A percentile compares a stretch with the other conserved stretches of the same genome.
phyloP scores from a whole-genome alignment of 345 rosid species.

The Populus alba region DNA sequence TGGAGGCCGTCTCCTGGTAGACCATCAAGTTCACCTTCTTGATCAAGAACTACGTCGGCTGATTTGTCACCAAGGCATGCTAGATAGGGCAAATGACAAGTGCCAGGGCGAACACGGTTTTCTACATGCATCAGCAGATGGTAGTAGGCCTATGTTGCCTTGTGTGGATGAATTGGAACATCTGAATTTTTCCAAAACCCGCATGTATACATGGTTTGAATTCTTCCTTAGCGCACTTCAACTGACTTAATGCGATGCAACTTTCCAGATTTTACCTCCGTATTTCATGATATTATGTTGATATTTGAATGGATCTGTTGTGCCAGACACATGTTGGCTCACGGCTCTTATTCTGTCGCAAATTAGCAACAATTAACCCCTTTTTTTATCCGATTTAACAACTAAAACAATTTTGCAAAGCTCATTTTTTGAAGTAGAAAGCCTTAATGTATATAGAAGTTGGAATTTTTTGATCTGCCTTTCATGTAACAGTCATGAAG shows the following conservation, averaged over 20 bases:
- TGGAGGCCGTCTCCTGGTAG: conserved; percentile 44
- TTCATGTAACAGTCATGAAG: too few relatives aligned
- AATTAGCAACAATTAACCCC: background rate
- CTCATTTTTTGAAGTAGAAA: too few relatives aligned
- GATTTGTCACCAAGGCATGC: conserved; percentile 47
- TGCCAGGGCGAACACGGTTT: background rate
- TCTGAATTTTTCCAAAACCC: background rate
- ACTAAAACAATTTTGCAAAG: background rate
- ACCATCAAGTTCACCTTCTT: conserved; percentile 60
- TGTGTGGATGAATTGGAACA: background rate
- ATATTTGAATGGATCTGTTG: background rate
- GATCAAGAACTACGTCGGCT: conserved; percentile 76
- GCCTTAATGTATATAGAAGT: too few relatives aligned
- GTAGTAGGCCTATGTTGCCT: background rate
- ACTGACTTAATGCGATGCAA: background rate
- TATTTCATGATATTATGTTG: background rate
- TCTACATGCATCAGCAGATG: background rate
- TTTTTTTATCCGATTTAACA: background rate
- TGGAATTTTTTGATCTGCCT: too few relatives aligned
- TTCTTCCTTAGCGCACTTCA: background rate
- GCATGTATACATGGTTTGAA: background rate
- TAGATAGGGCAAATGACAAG: conserved; percentile 10
- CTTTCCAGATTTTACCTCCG: background rate
- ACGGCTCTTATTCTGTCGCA: background rate
- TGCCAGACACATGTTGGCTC: background rate